Evolutionary conservation across 2,329 filamentous ascomycete genomes (phyloP).

Genomic region (Hypoxylon sp.): DNA sequence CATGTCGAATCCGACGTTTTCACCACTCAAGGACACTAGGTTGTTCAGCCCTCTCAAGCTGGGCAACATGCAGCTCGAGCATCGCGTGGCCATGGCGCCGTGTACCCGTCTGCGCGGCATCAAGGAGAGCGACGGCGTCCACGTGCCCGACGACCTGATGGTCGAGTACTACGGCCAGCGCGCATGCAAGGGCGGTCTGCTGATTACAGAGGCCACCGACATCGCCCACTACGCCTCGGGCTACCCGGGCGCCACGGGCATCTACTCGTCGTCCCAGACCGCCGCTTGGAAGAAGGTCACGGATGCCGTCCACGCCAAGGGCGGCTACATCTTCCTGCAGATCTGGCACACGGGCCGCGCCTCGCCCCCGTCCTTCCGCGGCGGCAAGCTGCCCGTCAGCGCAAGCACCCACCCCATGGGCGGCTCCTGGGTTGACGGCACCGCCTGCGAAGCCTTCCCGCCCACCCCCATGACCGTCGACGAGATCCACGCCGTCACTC

Average conservation of each 20-base stretch:
- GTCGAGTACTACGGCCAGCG: slow-evolving; percentile 40
- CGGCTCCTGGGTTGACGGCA: slow-evolving; percentile 44
- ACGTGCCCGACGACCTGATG: slow-evolving; percentile 45
- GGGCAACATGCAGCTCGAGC: slow-evolving; percentile 45
- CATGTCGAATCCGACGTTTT: slow-evolving; percentile 14
- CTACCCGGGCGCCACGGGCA: slow-evolving; percentile 58
- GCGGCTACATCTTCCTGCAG: slow-evolving; percentile 65
- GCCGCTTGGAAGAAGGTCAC: slow-evolving; percentile 64
- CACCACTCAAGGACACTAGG: slow-evolving; percentile 38
- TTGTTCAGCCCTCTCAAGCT: slow-evolving; percentile 49
- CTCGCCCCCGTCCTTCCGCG: slow-evolving; percentile 45
- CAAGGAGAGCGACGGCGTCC: slow-evolving; percentile 45
- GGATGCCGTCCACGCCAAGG: slow-evolving; percentile 65
- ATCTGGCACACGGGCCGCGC: slow-evolving; percentile 66
- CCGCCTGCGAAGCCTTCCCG: slow-evolving; percentile 50
- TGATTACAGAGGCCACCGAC: slow-evolving; percentile 64
- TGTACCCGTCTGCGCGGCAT: slow-evolving; percentile 45
- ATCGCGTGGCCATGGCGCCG: slow-evolving; percentile 49
- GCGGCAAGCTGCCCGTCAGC: slow-evolving; percentile 37
- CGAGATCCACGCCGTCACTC: slow-evolving; percentile 71
- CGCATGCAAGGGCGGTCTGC: slow-evolving; percentile 46
- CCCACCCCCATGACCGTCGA: slow-evolving; percentile 66
- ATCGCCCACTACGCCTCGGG: slow-evolving; percentile 58
- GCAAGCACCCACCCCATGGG: slow-evolving; percentile 43
- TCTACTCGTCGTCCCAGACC: slow-evolving; percentile 61